Base-by-base conservation (phyloP, 2,329 filamentous ascomycete species). In the Berkeleyomyces basicola region DNA sequence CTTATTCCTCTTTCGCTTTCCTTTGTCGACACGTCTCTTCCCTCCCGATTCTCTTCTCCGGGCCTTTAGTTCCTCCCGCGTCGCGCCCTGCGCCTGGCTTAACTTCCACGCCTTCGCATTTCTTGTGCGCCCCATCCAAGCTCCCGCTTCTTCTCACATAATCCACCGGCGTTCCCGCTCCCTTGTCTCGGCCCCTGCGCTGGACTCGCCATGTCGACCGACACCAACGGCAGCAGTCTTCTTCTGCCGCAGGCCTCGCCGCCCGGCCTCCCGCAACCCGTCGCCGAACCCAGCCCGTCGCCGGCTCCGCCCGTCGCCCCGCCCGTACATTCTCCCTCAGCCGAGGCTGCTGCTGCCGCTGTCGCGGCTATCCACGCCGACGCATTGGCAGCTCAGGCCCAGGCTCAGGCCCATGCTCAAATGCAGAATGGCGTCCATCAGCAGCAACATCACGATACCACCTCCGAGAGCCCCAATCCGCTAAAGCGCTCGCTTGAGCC, bases 171-270 rank as follows among this genome's bases (percentile, higher is more conserved):
- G 23, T 23, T 23, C 23, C 23, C 23, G 23, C 2, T 23, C 2
- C 23, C 23, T 23, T 23, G 23, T 23, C 23, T 23, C 23, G 23
- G 23, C 23, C 23, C 33, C 7, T 14, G 3, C 37, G n/a, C 14
- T 65, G 63, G 60, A 67, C 66, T 68, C 64, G 65, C 68, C 74
- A 82, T 82, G 79, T 78, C 78, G 71, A 78, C 79, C 67, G 78
- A 79, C 70, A 42, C 51, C 7, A 64, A 61, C 51, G 44, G 43
- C 33, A 64, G 57, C 46, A 49, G 60, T 23, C 57, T 65, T 40
- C 40, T 62, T 16, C 61, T 65, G 14, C 59, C 63, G 6, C 75
- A 77, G 69, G 77, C 75, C 70, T 73, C 68, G 74, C 80, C 71
- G 76, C 78, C 72, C 77, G 77, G 68, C 78, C 80, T 72, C 72